Conservation (phyloP, 2,329 filamentous ascomycete genomes). For the Sporothrix brunneoviolacea region DNA sequence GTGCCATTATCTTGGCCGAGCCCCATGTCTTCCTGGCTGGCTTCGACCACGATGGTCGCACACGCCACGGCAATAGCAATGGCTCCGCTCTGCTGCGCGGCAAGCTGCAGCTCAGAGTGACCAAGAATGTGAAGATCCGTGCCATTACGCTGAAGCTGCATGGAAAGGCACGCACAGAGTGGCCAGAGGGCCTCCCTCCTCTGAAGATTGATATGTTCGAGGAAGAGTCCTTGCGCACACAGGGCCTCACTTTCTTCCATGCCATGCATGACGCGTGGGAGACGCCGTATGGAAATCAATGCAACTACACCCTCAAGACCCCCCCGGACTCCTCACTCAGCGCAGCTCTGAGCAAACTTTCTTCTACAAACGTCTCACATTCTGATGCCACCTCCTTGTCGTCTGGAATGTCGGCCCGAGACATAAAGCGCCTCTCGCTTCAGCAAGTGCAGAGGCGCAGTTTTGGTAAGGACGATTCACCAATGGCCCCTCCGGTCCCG, state of each 20-base stretch:
- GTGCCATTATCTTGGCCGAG: slow-evolving; percentile 69
- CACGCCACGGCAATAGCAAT: slow-evolving; percentile 47
- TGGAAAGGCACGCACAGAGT: slow-evolving; percentile 82
- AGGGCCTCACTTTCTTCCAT: slow-evolving; percentile 90
- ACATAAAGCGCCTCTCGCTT: slow-evolving; percentile 64
- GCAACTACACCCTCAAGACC: slow-evolving; percentile 45
- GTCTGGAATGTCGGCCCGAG: slow-evolving; percentile 34
- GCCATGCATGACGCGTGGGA: slow-evolving; percentile 57
- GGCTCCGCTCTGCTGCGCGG: slow-evolving; percentile 77
- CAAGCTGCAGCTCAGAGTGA: slow-evolving; percentile 71
- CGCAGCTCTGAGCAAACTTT: slow-evolving; percentile 2
- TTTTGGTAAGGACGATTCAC: slow-evolving; percentile 71
- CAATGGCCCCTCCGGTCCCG: slow-evolving; percentile 52
- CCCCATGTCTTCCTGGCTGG: slow-evolving; percentile 74
- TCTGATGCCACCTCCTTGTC: slow-evolving; percentile 27
- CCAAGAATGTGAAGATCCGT: slow-evolving; percentile 90
- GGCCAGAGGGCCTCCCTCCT: slow-evolving; percentile 93
- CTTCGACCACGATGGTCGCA: slow-evolving; percentile 64
- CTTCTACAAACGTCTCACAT: not conserved
- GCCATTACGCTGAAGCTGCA: slow-evolving; percentile 80
- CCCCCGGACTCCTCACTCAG: slow-evolving; percentile 26
- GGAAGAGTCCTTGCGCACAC: slow-evolving; percentile 77
- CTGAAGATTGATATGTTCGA: slow-evolving; percentile 78
- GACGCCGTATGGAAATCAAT: slow-evolving; percentile 57
- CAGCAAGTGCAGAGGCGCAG: slow-evolving; percentile 78